Conservation (phyloP, 2,329 filamentous ascomycete genomes). For the Diaporthe citri region DNA sequence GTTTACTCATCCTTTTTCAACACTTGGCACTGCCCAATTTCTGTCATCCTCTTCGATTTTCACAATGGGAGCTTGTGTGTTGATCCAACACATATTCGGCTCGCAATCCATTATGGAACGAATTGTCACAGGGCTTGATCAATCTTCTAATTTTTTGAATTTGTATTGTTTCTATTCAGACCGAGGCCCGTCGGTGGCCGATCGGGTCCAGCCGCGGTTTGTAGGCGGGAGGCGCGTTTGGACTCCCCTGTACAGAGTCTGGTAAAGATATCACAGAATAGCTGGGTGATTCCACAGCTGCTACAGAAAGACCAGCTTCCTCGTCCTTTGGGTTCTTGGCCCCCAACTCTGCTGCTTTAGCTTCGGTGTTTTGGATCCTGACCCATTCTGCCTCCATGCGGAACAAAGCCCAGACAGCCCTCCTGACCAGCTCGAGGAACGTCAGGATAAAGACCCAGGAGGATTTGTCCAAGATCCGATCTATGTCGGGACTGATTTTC, state of each 20-base stretch:
- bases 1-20: not conserved
- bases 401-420: not conserved
- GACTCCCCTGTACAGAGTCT: not conserved
- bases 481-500: slow-evolving; percentile 13
- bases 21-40: not conserved
- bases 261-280: slow-evolving; percentile 14
- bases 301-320: slow-evolving; percentile 19
- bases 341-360: not conserved
- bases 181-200: not conserved
- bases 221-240: slow-evolving; percentile 13
- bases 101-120: not conserved
- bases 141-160: not conserved
- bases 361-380: slow-evolving; percentile 2
- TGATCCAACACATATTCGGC: too few relatives aligned
- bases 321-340: not conserved
- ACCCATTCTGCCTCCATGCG: slow-evolving; percentile 25
- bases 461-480: slow-evolving; percentile 8
- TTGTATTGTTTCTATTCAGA: not conserved
- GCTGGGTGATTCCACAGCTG: not conserved
- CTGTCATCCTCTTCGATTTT: not conserved
- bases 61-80: too few relatives aligned
- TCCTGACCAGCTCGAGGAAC: not conserved
- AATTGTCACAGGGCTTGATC: not conserved
- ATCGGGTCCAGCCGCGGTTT: not conserved
- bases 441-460: slow-evolving; percentile 1